These are phyloP conservation scores for Fusarium mexicanum DNA, from an alignment of 2,329 filamentous ascomycete genomes.

Conservation along the genomic window DNA sequence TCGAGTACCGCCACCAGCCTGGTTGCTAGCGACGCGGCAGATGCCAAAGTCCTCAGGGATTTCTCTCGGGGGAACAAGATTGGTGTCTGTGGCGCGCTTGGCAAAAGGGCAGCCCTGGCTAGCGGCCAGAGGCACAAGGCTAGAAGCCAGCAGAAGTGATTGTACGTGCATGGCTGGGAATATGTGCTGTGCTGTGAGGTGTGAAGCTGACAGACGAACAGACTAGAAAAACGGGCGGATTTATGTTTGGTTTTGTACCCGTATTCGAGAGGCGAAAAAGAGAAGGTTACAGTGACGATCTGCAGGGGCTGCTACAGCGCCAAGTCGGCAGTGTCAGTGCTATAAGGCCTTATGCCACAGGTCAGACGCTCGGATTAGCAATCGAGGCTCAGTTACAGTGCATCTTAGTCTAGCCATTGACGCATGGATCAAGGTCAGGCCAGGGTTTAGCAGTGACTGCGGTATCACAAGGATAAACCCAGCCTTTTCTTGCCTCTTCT, in stretches of 20 bases:
- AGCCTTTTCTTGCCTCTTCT: not conserved
- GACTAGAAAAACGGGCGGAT: not conserved
- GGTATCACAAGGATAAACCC: conserved; percentile 7
- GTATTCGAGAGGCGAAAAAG: not conserved
- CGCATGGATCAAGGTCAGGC: not conserved
- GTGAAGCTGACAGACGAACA: not conserved
- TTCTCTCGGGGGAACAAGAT: conserved; percentile 18
- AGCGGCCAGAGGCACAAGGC: conserved; percentile 27
- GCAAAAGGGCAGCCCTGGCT: conserved; percentile 33
- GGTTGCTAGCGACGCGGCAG: conserved; percentile 46
- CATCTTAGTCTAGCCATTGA: not conserved
- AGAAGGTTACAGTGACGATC: conserved; percentile 10
- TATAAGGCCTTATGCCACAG: conserved; percentile 10
- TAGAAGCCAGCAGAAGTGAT: conserved; percentile 32
- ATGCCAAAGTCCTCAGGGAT: conserved; percentile 34
- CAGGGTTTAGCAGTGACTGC: not conserved
- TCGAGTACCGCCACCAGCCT: conserved; percentile 70
- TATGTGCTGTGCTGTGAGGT: not conserved
- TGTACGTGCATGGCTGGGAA: conserved; percentile 24
- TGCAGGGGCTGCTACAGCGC: conserved; percentile 18
- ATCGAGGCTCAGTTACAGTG: conserved; percentile 11
- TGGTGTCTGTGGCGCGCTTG: conserved; percentile 17
- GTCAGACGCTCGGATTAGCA: conserved; percentile 15
- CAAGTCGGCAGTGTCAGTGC: conserved; percentile 25
- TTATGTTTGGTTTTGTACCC: conserved; percentile 26